Base-by-base conservation (phyloP, 495 filamentous ascomycete species). In the Penicillium lividum region DNA sequence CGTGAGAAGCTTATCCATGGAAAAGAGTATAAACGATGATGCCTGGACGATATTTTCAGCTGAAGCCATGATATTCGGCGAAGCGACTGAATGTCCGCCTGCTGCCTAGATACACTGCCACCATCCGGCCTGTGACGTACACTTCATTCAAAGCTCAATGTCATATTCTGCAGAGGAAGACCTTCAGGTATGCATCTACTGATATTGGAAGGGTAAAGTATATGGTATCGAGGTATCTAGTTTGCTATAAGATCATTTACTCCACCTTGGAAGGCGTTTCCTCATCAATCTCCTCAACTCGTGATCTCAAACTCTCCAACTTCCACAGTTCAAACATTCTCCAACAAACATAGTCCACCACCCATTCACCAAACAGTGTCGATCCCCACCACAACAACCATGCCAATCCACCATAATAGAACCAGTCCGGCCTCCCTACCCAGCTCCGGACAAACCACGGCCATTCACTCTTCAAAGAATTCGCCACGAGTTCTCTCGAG, bases 241-340 rank as follows among this genome's bases (percentile, higher is more conserved):
- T 5, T 4, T n/a, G 5, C 13, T 5, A 16, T 7, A 40, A 16
- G n/a, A 4, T 15, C 6, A 13, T n/a, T 5, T 5, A 40, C 6
- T 40, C 38, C 15, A 16, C 15, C 38, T 40, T 40, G 38, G 38
- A 40, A 40, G 13, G 38, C 38, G 4, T 40, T 5, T 16, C 15
- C 9, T 38, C 34, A 6, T 16, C 13, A 7, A 40, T n/a, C 13
- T 40, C 38, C 15, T 40, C 38, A 16, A 40, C 38, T 13, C 38
- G 38, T 4, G 38, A 40, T 40, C 15, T 16, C 38, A 40, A 16
- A 15, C 11, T 40, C 15, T 40, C 13, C 38, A 40, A 40, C 11
- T 40, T 40, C 38, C 38, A 46, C 10, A 46, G 27, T 25, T 46
- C 43, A 46, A 46, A 46, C 25, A 46, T 46, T 11, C 25, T 46